A percentile compares a stretch with the other conserved stretches of the same genome.
Conservation (phyloP, 2,329 filamentous ascomycete species). For the Botrytis pseudocinerea region DNA sequence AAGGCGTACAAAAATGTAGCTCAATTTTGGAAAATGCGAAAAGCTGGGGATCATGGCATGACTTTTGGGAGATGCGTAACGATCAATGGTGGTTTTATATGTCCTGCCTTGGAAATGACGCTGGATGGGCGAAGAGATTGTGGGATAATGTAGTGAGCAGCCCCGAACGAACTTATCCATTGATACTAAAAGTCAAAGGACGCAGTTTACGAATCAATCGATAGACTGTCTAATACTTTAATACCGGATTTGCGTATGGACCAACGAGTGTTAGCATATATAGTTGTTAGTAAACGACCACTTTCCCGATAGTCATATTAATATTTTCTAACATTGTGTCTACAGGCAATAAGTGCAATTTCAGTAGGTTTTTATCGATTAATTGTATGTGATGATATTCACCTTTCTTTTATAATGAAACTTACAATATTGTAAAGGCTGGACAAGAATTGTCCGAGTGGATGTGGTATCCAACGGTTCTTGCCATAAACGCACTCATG, state of each 20-base stretch:
- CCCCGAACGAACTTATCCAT: background rate
- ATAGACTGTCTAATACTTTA: background rate
- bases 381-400: background rate
- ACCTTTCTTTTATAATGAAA: background rate
- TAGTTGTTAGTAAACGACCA: background rate
- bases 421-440: background rate
- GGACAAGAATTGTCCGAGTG: background rate
- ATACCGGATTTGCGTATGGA: background rate
- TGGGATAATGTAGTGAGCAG: background rate
- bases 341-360: background rate
- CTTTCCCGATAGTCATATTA: background rate
- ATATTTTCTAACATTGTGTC: background rate
- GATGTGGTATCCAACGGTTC: background rate
- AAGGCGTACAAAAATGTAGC: background rate
- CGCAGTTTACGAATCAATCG: background rate
- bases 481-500: background rate
- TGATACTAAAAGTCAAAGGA: conserved; percentile 1
- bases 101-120: conserved; percentile 17
- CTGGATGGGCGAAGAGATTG: background rate
- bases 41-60: background rate
- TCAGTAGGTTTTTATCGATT: background rate
- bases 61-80: conserved; percentile 11
- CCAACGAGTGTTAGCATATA: background rate
- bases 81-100: conserved; percentile 20
- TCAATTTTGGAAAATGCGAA: background rate